Percentiles rank a stretch among this genome's conserved stretches.
These are phyloP conservation scores for Thelephora aurantiotincta DNA, from an alignment of 768 basidiomycete species.

Conservation along the genomic window DNA sequence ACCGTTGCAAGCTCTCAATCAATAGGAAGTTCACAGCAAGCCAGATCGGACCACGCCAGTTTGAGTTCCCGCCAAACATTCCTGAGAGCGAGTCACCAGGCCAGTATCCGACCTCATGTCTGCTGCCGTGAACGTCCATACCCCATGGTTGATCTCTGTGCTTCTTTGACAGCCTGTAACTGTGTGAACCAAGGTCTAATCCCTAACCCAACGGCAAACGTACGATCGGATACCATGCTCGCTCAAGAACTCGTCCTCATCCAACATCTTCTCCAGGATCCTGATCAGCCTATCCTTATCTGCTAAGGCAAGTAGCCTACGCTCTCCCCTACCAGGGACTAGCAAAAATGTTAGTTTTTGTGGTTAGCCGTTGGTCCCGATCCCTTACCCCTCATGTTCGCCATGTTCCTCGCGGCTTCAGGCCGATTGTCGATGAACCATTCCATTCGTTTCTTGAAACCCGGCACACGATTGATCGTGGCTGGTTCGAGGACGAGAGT, in stretches of 20 bases:
- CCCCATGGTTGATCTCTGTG: slow-evolving; percentile 92
- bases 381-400: slow-evolving; percentile 75
- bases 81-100: slow-evolving; percentile 94
- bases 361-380: not conserved
- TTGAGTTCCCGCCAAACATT: slow-evolving; percentile 99
- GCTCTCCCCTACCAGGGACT: slow-evolving; percentile 66
- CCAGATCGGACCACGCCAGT: slow-evolving; percentile 94
- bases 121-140: slow-evolving; percentile 85
- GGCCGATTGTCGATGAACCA: slow-evolving; percentile 97
- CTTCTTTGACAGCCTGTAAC: slow-evolving; percentile 61
- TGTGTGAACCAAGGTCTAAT: not conserved
- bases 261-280: slow-evolving; percentile 92
- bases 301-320: slow-evolving; percentile 78
- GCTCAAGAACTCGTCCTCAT: slow-evolving; percentile 93
- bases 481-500: slow-evolving; percentile 88
- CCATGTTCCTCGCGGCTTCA: slow-evolving; percentile 81
- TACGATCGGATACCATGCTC: slow-evolving; percentile 94
- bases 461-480: slow-evolving; percentile 82
- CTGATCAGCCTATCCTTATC: slow-evolving; percentile 80
- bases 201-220: slow-evolving; percentile 17
- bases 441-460: slow-evolving; percentile 97
- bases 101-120: slow-evolving; percentile 93
- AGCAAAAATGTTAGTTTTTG: not conserved
- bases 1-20: slow-evolving; percentile 91
- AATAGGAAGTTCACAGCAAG: slow-evolving; percentile 92